Evolutionary conservation across 805 yeast genomes (phyloP), one percentile per base, ranked within the genome.

Genomic region (Komagataella populi): DNA sequence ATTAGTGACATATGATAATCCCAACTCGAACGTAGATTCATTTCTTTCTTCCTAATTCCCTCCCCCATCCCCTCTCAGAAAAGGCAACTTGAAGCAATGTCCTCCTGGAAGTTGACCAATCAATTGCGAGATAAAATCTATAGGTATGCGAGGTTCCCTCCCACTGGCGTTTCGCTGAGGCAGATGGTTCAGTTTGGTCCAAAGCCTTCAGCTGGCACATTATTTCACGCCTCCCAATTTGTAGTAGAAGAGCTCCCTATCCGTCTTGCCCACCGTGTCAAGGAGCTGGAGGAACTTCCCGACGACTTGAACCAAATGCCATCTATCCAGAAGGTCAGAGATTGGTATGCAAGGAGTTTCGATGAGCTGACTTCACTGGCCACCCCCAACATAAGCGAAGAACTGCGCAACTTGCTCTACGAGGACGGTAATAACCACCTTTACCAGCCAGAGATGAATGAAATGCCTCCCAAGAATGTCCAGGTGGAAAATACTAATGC

Each of bases 181-280:
- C 96, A 87, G 64, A 87, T 88, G 96, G 96, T 88, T 17, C 93
- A 86, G 62, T 85, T 88, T 68, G 96, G 96, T 2, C 81, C 83
- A 7, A 70, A 76, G 47, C 93, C 96, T 6, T 74, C 78, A 36
- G 86, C 85, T 12, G 96, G 95, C 2, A 77, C 85, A 8, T 69
- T 87, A 45, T 89, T 84, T 63, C 75, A 86, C 48, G 96, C 96
- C 0, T 83, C 90, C 6, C 86, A 84, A 63, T 88, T 88, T 62
- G 81, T 85, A 7, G 87, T 84, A 1, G 87, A 87, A 60, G 96
- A 89, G 64, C 73, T 89, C 43, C 96, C 96, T 1, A 86, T 88
- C 46, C 72, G 96, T 54, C 71, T 88, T 49, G 95, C 96, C 2
- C 87, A 84, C 59, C 76, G 95, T 50, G 95, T 88, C 39, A 81